A percentile compares a stretch with the other conserved stretches of the same genome.
Evolutionary conservation across 2,329 filamentous ascomycete genomes (phyloP).

Genomic region (Emmonsia crescens): DNA sequence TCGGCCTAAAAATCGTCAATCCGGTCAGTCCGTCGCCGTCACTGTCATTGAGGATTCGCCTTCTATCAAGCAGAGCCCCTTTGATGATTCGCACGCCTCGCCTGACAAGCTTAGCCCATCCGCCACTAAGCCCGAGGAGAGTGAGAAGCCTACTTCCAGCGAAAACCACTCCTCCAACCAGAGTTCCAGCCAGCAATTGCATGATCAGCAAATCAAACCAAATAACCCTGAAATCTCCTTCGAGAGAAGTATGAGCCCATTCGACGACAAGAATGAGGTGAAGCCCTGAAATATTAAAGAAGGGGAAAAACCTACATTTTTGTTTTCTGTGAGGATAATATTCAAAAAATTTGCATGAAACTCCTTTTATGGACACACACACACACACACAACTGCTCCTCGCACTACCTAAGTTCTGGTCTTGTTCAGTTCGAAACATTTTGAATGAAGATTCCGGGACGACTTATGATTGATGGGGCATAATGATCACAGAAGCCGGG

Average conservation of each 20-base stretch:
- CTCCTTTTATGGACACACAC: background rate
- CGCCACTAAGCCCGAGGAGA: constrained; percentile 9
- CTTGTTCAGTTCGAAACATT: background rate
- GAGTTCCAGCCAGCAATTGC: constrained; percentile 23
- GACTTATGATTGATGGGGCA: background rate
- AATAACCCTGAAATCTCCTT: background rate
- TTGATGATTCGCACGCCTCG: constrained; percentile 15
- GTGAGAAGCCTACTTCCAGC: constrained; percentile 2
- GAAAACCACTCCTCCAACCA: constrained; percentile 16
- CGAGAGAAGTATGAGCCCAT: constrained; percentile 29
- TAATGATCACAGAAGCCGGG: constrained; percentile 1
- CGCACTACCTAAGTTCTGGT: background rate
- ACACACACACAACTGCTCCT: background rate
- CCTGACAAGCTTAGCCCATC: constrained; percentile 11
- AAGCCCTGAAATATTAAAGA: constrained; percentile 12
- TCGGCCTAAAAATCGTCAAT: constrained; percentile 11
- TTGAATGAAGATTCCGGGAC: background rate
- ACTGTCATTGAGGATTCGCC: constrained; percentile 23
- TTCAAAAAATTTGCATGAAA: background rate
- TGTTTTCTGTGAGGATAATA: background rate
- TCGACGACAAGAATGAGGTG: constrained; percentile 36
- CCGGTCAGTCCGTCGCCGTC: constrained; percentile 15
- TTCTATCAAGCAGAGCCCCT: constrained; percentile 18
- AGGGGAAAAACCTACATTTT: background rate
- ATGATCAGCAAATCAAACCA: constrained; percentile 14